phyloP scores from a whole-genome alignment of 495 filamentous ascomycete genomes.

The Neurospora sp. region DNA sequence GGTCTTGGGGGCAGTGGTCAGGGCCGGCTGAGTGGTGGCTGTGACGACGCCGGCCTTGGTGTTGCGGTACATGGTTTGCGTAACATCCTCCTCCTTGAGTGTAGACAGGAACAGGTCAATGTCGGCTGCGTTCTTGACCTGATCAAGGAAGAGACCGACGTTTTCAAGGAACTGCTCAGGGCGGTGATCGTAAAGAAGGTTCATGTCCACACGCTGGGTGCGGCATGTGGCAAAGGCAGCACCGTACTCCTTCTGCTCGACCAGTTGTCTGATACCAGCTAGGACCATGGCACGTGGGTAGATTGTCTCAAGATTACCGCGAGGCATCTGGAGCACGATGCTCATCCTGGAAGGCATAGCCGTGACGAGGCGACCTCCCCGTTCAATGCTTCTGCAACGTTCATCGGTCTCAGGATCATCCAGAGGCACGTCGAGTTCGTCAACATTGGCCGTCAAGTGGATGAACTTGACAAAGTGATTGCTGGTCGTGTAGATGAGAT shows the following conservation, averaged over 20 bases:
- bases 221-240: slow-evolving; percentile 79
- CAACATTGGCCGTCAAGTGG: slow-evolving; percentile 47
- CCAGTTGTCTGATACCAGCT: slow-evolving; percentile 70
- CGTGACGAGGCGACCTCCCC: slow-evolving; percentile 75
- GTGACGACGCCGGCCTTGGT: slow-evolving; percentile 40
- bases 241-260: slow-evolving; percentile 70
- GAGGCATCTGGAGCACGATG: slow-evolving; percentile 81
- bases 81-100: slow-evolving; percentile 85
- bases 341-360: slow-evolving; percentile 81
- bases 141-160: slow-evolving; percentile 69
- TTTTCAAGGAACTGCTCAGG: slow-evolving; percentile 72
- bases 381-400: slow-evolving; percentile 82
- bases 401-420: slow-evolving; percentile 91
- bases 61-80: slow-evolving; percentile 85
- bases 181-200: slow-evolving; percentile 90
- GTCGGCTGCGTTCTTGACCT: slow-evolving; percentile 72
- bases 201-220: slow-evolving; percentile 92
- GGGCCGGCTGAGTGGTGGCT: slow-evolving; percentile 11
- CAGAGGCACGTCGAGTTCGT: slow-evolving; percentile 68
- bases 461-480: slow-evolving; percentile 90
- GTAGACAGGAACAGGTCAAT: slow-evolving; percentile 91
- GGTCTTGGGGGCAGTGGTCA: slow-evolving; percentile 15
- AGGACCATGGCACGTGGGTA: slow-evolving; percentile 87
- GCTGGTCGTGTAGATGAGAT: slow-evolving; percentile 84
- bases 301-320: slow-evolving; percentile 92